Evolutionary conservation across 2,329 filamentous ascomycete genomes (phyloP), one percentile per base, ranked within the genome.

Genomic region (Aureobasidium vineae): DNA sequence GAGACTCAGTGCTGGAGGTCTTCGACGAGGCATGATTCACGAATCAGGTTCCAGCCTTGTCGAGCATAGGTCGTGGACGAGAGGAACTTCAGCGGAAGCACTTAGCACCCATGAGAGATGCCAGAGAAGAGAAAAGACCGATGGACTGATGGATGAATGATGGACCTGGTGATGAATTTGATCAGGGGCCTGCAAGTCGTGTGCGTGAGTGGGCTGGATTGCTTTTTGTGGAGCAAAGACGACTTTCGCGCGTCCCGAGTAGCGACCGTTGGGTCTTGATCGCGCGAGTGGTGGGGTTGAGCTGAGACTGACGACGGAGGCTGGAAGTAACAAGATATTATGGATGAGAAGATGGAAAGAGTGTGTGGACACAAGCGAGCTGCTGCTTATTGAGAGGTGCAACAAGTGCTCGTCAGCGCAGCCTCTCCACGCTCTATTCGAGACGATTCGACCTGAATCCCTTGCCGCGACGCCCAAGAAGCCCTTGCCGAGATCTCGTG

Each of bases 11-110:
- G 66, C 43, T 66, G 74, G 72, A 52, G 74, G 72, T 68, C 71
- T 69, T 70, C 72, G 70, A 59, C 72, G 70, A 65, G 71, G 68
- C 74, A 76, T 76, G 70, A 70, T 71, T 64, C 49, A 45, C n/a
- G 60, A 45, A 73, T 74, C 57, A 68, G 26, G 38, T 15, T 41
- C 49, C 61, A 40, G 36, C 31, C n/a, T 36, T 56, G 49, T 28
- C 45, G 36, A 21, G 41, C 63, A 57, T 65, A 31, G 63, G 47
- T 36, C 60, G 60, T 26, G 36, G 15, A 23, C n/a, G 43, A 16
- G 11, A 10, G 38, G 15, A 31, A 15, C n/a, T 26, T 65, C 40
- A 65, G 40, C 15, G 23, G 8, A 36, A 10, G n/a, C 15, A 40
- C 40, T 19, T 3, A 49, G 63, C 63, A 54, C 61, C 49, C 61